Conservation (phyloP, 495 filamentous ascomycete species). For the Talaromyces thailandensis region DNA sequence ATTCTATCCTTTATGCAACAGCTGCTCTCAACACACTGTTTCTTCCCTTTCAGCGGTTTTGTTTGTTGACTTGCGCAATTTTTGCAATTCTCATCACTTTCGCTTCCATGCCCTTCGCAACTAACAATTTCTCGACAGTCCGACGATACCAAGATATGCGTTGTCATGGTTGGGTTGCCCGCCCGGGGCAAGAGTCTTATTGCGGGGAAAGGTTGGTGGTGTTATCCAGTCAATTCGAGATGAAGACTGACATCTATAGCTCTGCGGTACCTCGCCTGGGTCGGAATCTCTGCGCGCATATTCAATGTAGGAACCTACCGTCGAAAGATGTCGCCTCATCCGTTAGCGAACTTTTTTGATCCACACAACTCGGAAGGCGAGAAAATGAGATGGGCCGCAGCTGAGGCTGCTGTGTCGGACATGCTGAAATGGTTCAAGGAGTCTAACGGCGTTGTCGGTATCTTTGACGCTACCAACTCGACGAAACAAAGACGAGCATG, state of each 20-base stretch:
- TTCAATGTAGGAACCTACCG: slow-evolving; percentile 98
- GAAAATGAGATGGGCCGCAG: slow-evolving; percentile 75
- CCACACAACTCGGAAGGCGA: slow-evolving; percentile 81
- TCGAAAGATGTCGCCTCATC: slow-evolving; percentile 75
- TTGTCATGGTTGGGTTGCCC: slow-evolving; percentile 97
- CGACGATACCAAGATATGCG: slow-evolving; percentile 90
- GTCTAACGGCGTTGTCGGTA: slow-evolving; percentile 69
- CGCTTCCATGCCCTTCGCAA: background rate
- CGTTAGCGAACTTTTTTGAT: slow-evolving; percentile 88
- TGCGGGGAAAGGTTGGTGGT: slow-evolving; percentile 77
- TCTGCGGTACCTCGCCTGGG: slow-evolving; percentile 91
- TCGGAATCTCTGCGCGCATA: slow-evolving; percentile 81
- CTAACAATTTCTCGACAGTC: slow-evolving; percentile 43
- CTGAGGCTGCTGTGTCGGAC: slow-evolving; percentile 79
- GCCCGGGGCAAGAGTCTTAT: slow-evolving; percentile 95
- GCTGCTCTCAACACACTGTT: background rate
- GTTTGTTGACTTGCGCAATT: background rate
- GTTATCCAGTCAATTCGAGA: slow-evolving; percentile 3
- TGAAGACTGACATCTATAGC: slow-evolving; percentile 38
- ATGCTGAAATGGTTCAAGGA: slow-evolving; percentile 85
- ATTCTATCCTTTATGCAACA: slow-evolving; percentile 2
- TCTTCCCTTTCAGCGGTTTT: background rate
- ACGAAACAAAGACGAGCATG: slow-evolving; percentile 82
- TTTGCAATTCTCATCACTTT: background rate
- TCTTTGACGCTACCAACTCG: slow-evolving; percentile 92